Percentiles rank a stretch among this genome's conserved stretches.
phyloP scores from a whole-genome alignment of 345 rosid species.

The Raphanus sativus region DNA sequence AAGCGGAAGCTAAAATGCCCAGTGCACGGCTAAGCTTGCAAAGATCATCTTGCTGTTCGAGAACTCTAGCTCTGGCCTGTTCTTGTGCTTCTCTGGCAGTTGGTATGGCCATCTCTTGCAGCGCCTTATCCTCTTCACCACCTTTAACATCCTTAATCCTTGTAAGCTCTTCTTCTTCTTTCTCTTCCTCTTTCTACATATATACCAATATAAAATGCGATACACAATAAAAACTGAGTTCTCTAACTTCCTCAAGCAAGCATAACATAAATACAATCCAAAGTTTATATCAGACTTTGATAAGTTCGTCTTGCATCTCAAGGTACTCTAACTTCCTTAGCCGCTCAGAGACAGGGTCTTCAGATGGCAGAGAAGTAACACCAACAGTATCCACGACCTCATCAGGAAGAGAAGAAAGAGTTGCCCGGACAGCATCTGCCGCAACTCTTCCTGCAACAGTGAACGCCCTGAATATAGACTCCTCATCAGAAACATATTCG shows the following conservation, averaged over 20 bases:
- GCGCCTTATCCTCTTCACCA: constrained; percentile 66
- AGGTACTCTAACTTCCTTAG: constrained; percentile 90
- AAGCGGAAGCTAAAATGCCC: constrained; percentile 91
- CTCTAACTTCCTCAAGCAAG: constrained; percentile 11
- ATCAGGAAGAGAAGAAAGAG: constrained; percentile 92
- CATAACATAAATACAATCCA: constrained; percentile 10
- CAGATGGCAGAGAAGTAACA: constrained; percentile 82
- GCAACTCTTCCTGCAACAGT: constrained; percentile 75
- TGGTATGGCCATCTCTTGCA: constrained; percentile 68
- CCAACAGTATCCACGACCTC: constrained; percentile 97
- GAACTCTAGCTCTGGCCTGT: constrained; percentile 65
- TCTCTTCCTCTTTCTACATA: constrained; percentile 80
- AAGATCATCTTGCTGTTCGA: constrained; percentile 75
- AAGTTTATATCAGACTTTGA: constrained; percentile 56
- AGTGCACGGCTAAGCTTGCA: constrained; percentile 81
- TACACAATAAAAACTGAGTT: background rate
- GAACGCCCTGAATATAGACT: constrained; percentile 60
- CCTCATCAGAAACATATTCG: constrained; percentile 2
- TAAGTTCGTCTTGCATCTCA: constrained; percentile 89
- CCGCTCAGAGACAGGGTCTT: constrained; percentile 86
- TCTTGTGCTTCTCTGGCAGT: constrained; percentile 73
- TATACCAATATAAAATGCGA: constrained; percentile 3
- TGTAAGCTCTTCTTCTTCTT: constrained; percentile 69
- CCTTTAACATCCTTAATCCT: constrained; percentile 57
- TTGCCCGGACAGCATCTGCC: constrained; percentile 84